Conservation (phyloP, 2,329 filamentous ascomycete species). For the Zasmidium cellare region DNA sequence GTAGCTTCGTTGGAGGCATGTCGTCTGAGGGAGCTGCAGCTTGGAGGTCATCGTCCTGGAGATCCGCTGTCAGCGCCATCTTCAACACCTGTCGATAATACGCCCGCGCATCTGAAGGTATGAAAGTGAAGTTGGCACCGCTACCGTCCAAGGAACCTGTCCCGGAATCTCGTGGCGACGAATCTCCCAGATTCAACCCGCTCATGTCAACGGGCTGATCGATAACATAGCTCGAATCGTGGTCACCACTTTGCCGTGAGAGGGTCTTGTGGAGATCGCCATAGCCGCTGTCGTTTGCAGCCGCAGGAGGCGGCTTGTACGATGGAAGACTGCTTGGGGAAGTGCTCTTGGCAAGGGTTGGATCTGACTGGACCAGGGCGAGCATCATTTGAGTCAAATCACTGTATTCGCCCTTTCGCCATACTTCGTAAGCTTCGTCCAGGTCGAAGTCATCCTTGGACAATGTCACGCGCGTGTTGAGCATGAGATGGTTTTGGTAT, state of each 20-base stretch:
- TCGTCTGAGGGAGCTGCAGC: constrained; percentile 51
- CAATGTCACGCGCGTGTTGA: constrained; percentile 74
- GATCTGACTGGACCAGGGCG: constrained; percentile 81
- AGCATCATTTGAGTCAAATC: constrained; percentile 93
- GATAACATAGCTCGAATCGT: constrained; percentile 54
- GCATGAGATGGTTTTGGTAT: constrained; percentile 85
- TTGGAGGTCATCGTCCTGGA: constrained; percentile 56
- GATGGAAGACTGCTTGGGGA: constrained; percentile 48
- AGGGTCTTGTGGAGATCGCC: constrained; percentile 48
- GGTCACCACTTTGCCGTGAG: constrained; percentile 42
- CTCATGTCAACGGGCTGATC: constrained; percentile 71
- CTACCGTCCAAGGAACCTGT: constrained; percentile 34
- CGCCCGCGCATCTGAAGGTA: constrained; percentile 77
- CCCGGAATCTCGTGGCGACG: constrained; percentile 40
- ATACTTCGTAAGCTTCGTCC: constrained; percentile 82
- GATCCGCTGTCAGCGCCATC: constrained; percentile 67
- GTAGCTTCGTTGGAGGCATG: constrained; percentile 51
- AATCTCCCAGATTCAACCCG: constrained; percentile 61
- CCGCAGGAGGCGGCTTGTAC: constrained; percentile 25
- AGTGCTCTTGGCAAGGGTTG: constrained; percentile 77
- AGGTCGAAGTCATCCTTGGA: constrained; percentile 84
- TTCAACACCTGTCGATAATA: constrained; percentile 82
- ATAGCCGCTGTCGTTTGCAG: constrained; percentile 31
- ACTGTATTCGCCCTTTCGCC: constrained; percentile 86
- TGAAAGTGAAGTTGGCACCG: constrained; percentile 71